Percentiles rank a stretch among this genome's conserved stretches.
These are phyloP conservation scores for Nitzschia putrida DNA, from an alignment of 108 stramenopile species.

Conservation along the genomic window DNA sequence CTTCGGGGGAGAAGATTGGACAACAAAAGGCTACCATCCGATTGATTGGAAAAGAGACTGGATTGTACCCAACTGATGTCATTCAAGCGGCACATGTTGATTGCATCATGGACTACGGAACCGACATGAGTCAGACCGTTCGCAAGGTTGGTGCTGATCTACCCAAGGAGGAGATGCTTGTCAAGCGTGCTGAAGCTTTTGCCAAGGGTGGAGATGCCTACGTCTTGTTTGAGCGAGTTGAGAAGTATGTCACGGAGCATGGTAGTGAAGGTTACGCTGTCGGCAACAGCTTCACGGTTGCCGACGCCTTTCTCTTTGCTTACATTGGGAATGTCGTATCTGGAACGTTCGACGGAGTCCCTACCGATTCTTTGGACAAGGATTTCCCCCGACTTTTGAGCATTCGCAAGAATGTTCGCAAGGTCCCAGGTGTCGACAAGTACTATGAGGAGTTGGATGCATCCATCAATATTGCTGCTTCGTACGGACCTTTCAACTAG, in stretches of 20 bases:
- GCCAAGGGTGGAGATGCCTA: slow-evolving; percentile 22
- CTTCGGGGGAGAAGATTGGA: slow-evolving; percentile 22
- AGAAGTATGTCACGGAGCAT: slow-evolving; percentile 12
- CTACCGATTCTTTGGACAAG: slow-evolving; percentile 10
- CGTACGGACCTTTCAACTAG: slow-evolving; percentile 17
- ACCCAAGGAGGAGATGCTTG: slow-evolving; percentile 15
- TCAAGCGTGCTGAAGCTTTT: slow-evolving; percentile 1
- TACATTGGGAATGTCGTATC: background rate
- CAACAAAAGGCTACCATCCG: slow-evolving; percentile 22
- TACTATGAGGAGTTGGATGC: slow-evolving; percentile 4
- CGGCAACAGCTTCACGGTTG: slow-evolving; percentile 23
- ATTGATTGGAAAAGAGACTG: slow-evolving; percentile 21
- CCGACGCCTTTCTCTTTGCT: slow-evolving; percentile 15
- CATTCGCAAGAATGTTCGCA: slow-evolving; percentile 14
- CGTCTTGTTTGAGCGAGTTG: slow-evolving; percentile 14
- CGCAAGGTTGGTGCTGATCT: slow-evolving; percentile 5
- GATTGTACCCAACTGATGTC: slow-evolving; percentile 22
- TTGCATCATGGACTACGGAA: slow-evolving; percentile 15
- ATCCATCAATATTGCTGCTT: slow-evolving; percentile 5
- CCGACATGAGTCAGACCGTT: slow-evolving; percentile 15
- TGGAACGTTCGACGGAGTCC: slow-evolving; percentile 30
- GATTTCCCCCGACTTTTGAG: slow-evolving; percentile 2
- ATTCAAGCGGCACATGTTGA: slow-evolving; percentile 25
- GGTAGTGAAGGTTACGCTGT: slow-evolving; percentile 3
- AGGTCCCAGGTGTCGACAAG: slow-evolving; percentile 4